Conservation (phyloP, 495 filamentous ascomycete species). For the Hypoxylon perforatum region DNA sequence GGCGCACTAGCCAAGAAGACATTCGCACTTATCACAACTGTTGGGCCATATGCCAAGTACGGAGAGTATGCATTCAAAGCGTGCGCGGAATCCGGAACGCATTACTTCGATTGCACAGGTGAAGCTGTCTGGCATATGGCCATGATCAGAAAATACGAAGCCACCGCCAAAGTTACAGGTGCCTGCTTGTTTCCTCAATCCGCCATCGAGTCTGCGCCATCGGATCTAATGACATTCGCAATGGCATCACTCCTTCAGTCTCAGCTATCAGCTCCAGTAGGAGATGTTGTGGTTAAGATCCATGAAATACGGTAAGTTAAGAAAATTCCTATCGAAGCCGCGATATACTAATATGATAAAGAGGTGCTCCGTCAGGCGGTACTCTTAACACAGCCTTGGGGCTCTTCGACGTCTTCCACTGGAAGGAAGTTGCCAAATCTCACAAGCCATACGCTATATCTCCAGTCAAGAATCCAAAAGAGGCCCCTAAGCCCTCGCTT, state of each 20-base stretch:
- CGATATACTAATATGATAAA: conserved; percentile 22
- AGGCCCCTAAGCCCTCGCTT: conserved; percentile 46
- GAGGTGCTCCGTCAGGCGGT: conserved; percentile 75
- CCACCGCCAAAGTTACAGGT: conserved; percentile 75
- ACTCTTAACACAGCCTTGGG: conserved; percentile 73
- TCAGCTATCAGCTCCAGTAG: conserved; percentile 63
- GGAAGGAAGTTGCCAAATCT: conserved; percentile 65
- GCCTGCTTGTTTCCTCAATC: conserved; percentile 89
- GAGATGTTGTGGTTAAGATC: conserved; percentile 69
- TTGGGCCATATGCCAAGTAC: conserved; percentile 84
- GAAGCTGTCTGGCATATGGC: conserved; percentile 82
- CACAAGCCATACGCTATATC: conserved; percentile 73
- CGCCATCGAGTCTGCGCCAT: conserved; percentile 85
- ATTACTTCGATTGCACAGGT: conserved; percentile 91
- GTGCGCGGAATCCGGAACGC: conserved; percentile 88
- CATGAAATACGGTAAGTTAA: conserved; percentile 70
- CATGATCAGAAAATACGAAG: conserved; percentile 85
- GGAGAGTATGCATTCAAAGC: conserved; percentile 85
- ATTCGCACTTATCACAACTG: conserved; percentile 80
- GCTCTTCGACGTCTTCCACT: conserved; percentile 70
- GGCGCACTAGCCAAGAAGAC: conserved; percentile 76
- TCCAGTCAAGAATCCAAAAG: conserved; percentile 66
- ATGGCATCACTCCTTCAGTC: conserved; percentile 73
- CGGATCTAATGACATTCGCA: conserved; percentile 81
- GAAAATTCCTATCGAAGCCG: background rate